Evolutionary conservation across 2,329 filamentous ascomycete genomes (phyloP).

Genomic region (Trichoderma oligosporum): DNA sequence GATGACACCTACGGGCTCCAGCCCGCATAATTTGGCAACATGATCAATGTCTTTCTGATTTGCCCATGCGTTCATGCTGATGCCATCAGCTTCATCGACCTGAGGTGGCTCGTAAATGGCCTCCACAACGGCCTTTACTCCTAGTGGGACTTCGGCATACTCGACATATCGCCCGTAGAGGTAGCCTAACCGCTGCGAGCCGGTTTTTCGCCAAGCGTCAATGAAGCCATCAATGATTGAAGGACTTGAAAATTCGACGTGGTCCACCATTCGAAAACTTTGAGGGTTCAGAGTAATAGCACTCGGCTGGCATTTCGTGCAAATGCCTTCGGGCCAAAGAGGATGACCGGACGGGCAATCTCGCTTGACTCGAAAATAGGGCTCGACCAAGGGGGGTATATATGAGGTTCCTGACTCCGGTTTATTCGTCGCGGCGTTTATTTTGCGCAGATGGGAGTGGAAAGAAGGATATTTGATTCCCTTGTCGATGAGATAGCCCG

Average conservation of each 20-base stretch:
- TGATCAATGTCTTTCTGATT: constrained; percentile 79
- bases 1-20: constrained; percentile 87
- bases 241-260: constrained; percentile 90
- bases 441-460: constrained; percentile 88
- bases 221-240: constrained; percentile 84
- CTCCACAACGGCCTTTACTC: constrained; percentile 92
- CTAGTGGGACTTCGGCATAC: constrained; percentile 88
- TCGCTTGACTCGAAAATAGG: constrained; percentile 82
- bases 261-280: constrained; percentile 93
- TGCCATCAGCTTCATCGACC: constrained; percentile 79
- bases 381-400: constrained; percentile 90
- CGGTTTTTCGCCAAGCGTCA: constrained; percentile 85
- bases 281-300: constrained; percentile 95
- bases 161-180: constrained; percentile 88
- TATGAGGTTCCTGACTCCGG: constrained; percentile 90
- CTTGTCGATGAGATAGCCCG: constrained; percentile 85
- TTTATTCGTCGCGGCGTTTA: constrained; percentile 95
- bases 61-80: constrained; percentile 80
- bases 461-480: constrained; percentile 99
- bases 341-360: constrained; percentile 92
- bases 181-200: constrained; percentile 79
- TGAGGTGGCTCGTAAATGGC: constrained; percentile 97
- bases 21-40: constrained; percentile 74
- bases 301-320: constrained; percentile 95
- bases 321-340: constrained; percentile 92